Percentiles rank a stretch among this genome's conserved stretches.
phyloP scores from a whole-genome alignment of 2,329 filamentous ascomycete genomes.

The Purpureocillium takamizusanense region DNA sequence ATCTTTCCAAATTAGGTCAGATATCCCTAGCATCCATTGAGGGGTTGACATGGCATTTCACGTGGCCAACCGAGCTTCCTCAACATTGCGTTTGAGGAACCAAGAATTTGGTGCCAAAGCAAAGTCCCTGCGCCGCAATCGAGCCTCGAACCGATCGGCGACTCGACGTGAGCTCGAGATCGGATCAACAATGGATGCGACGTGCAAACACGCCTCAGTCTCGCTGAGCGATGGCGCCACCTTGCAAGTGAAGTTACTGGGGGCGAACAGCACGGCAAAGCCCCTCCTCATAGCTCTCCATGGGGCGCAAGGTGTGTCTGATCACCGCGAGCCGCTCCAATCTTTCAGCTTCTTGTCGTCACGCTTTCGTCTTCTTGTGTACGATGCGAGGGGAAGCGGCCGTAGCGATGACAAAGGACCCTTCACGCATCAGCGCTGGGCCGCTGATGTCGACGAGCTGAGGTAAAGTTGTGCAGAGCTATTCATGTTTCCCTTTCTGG shows the following conservation, averaged over 20 bases:
- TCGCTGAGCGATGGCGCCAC: constrained; percentile 12
- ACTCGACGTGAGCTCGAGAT: too few species aligned
- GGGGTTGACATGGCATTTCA: too few species aligned
- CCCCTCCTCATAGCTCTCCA: constrained; percentile 13
- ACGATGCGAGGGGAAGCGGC: constrained; percentile 15
- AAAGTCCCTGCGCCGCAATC: too few species aligned
- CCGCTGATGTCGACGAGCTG: constrained; percentile 15
- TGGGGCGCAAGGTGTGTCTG: constrained; percentile 13
- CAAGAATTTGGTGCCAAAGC: too few species aligned
- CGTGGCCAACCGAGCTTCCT: too few species aligned
- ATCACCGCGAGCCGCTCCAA: constrained; percentile 9
- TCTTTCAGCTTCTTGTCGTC: constrained; percentile 11
- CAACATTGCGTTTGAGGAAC: too few species aligned
- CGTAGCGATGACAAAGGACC: constrained; percentile 12
- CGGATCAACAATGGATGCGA: background rate
- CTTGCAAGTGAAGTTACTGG: constrained; percentile 10
- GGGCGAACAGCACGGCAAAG: constrained; percentile 7
- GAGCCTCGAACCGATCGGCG: too few species aligned
- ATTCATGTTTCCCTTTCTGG: too few species aligned
- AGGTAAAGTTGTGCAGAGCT: too few species aligned
- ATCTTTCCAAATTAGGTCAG: too few species aligned
- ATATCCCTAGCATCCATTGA: too few species aligned
- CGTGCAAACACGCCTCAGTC: background rate
- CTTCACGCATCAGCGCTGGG: constrained; percentile 14
- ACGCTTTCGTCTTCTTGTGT: constrained; percentile 12